Evolutionary conservation across 768 basidiomycete species (phyloP).

Genomic region (Steccherinum ochraceum): DNA sequence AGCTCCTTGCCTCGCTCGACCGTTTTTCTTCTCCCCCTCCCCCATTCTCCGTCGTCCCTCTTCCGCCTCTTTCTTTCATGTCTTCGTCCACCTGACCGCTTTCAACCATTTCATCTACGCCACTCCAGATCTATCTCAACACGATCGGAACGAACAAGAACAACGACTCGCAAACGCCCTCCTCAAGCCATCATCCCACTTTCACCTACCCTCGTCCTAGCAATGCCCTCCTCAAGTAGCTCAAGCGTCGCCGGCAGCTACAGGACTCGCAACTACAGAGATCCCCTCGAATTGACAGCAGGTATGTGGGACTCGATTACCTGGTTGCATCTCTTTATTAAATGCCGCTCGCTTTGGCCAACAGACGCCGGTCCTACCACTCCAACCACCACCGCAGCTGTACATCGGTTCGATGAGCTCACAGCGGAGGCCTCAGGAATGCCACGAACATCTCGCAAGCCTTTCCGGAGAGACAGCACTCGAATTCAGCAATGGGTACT

Average conservation of each 20-base stretch:
- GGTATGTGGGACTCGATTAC: not conserved
- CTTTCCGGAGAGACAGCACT: constrained; percentile 31
- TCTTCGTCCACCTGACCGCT: not conserved
- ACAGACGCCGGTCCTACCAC: not conserved
- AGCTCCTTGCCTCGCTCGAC: not conserved
- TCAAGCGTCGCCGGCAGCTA: not conserved
- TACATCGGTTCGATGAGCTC: not conserved
- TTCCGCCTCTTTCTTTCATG: not conserved
- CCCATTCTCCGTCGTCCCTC: not conserved
- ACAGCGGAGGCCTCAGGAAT: not conserved
- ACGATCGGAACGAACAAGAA: not conserved
- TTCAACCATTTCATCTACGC: not conserved
- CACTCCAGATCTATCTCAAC: not conserved
- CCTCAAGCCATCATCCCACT: not conserved
- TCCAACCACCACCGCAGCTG: not conserved
- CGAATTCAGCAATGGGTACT: constrained; percentile 39
- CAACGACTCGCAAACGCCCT: not conserved
- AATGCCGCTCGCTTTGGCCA: not conserved
- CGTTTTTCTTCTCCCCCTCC: not conserved
- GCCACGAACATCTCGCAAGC: constrained; percentile 9
- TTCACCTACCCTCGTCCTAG: not conserved
- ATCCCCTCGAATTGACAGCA: not conserved
- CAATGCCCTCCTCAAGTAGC: not conserved
- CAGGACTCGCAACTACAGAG: not conserved
- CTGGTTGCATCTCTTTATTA: too few species aligned